Conservation (phyloP, 1,284 basidiomycete genomes). For the Schizophyllum amplum region DNA sequence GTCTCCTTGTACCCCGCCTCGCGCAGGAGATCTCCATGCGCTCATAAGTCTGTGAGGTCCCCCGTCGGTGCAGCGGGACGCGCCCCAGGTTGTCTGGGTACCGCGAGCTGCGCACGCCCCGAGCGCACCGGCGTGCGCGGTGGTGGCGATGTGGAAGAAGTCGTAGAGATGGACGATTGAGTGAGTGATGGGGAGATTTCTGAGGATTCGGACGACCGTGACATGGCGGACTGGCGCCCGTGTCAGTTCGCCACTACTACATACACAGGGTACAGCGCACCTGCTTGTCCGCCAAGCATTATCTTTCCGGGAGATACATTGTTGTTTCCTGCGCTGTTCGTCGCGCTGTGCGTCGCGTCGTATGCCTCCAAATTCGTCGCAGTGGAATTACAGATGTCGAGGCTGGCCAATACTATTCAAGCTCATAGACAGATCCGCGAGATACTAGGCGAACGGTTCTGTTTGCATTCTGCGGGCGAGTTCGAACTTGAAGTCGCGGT, state of each 20-base stretch:
- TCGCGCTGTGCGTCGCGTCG: too few species aligned
- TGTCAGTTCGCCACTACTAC: neutral
- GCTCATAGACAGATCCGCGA: too few species aligned
- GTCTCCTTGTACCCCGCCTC: conserved; percentile 89
- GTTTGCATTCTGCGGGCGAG: too few species aligned
- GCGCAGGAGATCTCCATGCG: conserved; percentile 74
- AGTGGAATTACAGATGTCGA: neutral
- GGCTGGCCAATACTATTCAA: too few species aligned
- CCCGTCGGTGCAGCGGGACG: conserved; percentile 64
- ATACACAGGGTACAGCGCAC: neutral
- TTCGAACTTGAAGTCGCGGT: too few species aligned
- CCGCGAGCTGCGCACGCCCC: conserved; percentile 17
- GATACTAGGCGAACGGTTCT: too few species aligned
- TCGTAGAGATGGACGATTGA: neutral
- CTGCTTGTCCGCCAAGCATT: neutral
- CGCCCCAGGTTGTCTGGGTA: conserved; percentile 51
- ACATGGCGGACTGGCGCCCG: neutral
- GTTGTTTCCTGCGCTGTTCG: neutral
- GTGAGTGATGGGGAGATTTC: neutral
- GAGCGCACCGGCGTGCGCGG: neutral
- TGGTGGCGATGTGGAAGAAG: neutral
- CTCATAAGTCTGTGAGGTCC: conserved; percentile 73
- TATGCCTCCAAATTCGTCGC: neutral
- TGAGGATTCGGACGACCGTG: neutral
- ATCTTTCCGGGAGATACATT: too few species aligned